phyloP scores from a whole-genome alignment of 2,329 filamentous ascomycete species.

The Calonectria leucothoes region DNA sequence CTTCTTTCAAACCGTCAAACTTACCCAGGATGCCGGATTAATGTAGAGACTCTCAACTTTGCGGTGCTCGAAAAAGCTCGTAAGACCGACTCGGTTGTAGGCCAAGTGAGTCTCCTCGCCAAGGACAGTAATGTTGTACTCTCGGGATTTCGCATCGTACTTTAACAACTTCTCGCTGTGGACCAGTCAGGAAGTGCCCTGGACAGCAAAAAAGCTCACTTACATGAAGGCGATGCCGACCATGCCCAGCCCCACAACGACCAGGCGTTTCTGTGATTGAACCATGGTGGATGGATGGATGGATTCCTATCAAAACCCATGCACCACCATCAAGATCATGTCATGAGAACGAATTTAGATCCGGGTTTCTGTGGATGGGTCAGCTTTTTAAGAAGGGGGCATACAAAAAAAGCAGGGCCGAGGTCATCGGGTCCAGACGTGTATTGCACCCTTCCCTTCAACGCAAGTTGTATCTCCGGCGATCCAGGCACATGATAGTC shows the following conservation, averaged over 20 bases:
- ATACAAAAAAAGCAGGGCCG: background rate
- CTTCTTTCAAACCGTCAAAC: conserved; percentile 1
- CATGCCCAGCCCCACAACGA: conserved; percentile 92
- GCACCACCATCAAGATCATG: background rate
- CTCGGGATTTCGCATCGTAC: conserved; percentile 78
- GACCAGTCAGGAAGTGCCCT: conserved; percentile 17
- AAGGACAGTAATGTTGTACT: conserved; percentile 86
- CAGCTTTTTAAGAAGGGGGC: conserved; percentile 31
- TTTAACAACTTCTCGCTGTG: conserved; percentile 88
- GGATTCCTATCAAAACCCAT: background rate
- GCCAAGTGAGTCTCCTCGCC: conserved; percentile 90
- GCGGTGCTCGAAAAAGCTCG: conserved; percentile 88
- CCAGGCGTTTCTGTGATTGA: conserved; percentile 69
- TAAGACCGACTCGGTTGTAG: conserved; percentile 91
- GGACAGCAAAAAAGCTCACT: conserved; percentile 49
- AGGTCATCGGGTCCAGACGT: conserved; percentile 16
- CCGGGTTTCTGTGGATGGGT: background rate
- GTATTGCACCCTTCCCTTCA: conserved; percentile 26
- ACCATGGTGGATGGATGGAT: conserved; percentile 29
- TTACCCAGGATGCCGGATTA: conserved; percentile 85
- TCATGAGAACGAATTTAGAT: background rate
- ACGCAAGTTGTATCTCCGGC: conserved; percentile 40
- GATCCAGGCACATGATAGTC: background rate
- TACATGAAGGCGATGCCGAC: conserved; percentile 91
- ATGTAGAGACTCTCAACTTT: conserved; percentile 89